Evolutionary conservation across 1,284 basidiomycete species (phyloP).

Genomic region (Coniferiporia weirii): DNA sequence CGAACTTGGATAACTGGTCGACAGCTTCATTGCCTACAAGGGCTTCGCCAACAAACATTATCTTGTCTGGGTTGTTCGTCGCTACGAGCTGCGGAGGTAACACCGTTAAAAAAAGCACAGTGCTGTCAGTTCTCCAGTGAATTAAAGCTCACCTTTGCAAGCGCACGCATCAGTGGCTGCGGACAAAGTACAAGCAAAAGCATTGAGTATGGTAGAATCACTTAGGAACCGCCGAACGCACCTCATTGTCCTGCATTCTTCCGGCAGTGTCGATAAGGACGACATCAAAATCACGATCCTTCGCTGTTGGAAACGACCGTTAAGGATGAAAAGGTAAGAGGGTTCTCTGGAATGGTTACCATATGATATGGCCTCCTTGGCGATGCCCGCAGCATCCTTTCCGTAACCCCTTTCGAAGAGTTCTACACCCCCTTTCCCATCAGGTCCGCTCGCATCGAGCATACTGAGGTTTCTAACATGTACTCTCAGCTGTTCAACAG

Average conservation of each 20-base stretch:
- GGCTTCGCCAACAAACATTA: constrained; percentile 94
- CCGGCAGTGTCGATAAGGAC: constrained; percentile 97
- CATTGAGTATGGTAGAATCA: constrained; percentile 6
- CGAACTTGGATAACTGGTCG: constrained; percentile 92
- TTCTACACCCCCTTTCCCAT: constrained; percentile 78
- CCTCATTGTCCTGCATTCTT: constrained; percentile 97
- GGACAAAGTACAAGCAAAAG: constrained; percentile 6
- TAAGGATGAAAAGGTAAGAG: constrained; percentile 2
- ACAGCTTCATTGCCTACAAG: constrained; percentile 96
- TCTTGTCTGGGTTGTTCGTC: constrained; percentile 91
- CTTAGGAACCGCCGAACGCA: constrained; percentile 29
- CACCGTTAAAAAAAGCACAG: constrained; percentile 11
- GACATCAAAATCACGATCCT: constrained; percentile 86
- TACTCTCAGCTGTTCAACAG: constrained; percentile 95
- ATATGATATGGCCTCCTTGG: constrained; percentile 88
- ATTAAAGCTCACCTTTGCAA: constrained; percentile 70
- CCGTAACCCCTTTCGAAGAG: constrained; percentile 97
- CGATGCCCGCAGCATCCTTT: constrained; percentile 97
- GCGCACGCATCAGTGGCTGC: constrained; percentile 91
- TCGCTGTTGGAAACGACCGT: constrained; percentile 42
- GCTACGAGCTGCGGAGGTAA: constrained; percentile 67
- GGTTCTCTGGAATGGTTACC: constrained; percentile 42
- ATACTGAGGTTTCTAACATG: constrained; percentile 94
- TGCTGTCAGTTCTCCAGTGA: background rate
- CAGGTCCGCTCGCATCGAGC: constrained; percentile 69